These are phyloP conservation scores for Penicillium manginii DNA, from an alignment of 495 filamentous ascomycete genomes.

Conservation along the genomic window DNA sequence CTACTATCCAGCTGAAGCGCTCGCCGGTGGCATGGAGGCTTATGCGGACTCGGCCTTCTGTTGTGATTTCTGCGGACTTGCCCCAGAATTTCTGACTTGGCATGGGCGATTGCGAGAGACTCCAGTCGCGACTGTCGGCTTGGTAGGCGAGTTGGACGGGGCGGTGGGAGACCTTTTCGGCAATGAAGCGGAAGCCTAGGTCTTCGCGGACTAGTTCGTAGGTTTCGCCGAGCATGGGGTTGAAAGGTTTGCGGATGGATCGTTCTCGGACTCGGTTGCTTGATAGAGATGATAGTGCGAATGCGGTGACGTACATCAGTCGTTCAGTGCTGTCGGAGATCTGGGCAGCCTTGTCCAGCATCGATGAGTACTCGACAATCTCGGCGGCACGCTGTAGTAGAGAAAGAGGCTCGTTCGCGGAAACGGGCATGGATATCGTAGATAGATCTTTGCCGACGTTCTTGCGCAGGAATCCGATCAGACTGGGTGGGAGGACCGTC, in stretches of 20 bases:
- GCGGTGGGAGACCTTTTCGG: slow-evolving; percentile 91
- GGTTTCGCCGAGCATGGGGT: slow-evolving; percentile 95
- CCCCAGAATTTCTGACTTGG: slow-evolving; percentile 99
- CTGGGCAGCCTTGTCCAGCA: slow-evolving; percentile 76
- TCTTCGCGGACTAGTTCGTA: slow-evolving; percentile 92
- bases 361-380: slow-evolving; percentile 82
- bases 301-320: slow-evolving; percentile 83
- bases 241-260: slow-evolving; percentile 95
- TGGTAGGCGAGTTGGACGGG: slow-evolving; percentile 93
- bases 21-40: slow-evolving; percentile 72
- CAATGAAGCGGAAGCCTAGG: slow-evolving; percentile 82
- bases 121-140: slow-evolving; percentile 83
- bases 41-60: slow-evolving; percentile 82
- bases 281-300: slow-evolving; percentile 84
- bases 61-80: slow-evolving; percentile 90
- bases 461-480: slow-evolving; percentile 93
- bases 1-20: slow-evolving; percentile 78
- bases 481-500: slow-evolving; percentile 78
- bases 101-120: slow-evolving; percentile 79
- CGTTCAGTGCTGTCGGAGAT: slow-evolving; percentile 64
- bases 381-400: slow-evolving; percentile 86
- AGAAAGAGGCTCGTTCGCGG: slow-evolving; percentile 91
- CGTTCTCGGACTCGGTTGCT: slow-evolving; percentile 82
- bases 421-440: slow-evolving; percentile 95
- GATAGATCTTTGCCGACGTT: slow-evolving; percentile 98